Evolutionary conservation across 73 alveolate species (phyloP), one percentile per base, ranked within the genome.

Genomic region (Symbiodinium pilosum): DNA sequence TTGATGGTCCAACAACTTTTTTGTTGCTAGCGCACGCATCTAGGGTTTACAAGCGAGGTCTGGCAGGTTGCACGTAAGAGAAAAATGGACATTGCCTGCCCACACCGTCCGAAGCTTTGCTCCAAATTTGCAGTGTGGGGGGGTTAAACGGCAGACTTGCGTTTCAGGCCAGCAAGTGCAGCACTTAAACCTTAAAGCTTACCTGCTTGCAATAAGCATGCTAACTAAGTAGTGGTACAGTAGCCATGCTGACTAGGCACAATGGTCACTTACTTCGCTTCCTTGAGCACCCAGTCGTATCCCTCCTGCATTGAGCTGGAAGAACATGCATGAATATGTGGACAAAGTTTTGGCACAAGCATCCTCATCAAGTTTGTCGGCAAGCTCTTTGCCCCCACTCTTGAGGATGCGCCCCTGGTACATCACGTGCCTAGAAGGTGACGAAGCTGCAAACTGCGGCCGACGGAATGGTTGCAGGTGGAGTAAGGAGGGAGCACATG

Each of bases 331-430:
- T 1, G 39, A 26, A 64, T 64, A 28, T 64, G 39, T 1, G 38
- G 34, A 73, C 47, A n/a, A n/a, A 18, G 18, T 26, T n/a, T n/a
- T n/a, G n/a, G 34, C 47, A 71, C 47, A 20, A 34, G 12, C 84
- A 20, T 28, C 98, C 91, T 73, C 69, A 36, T 93, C 98, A 7
- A 93, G 92, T 93, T 93, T 93, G 85, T 93, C 84, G 14, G 98
- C 98, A 32, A 93, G 91, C 44, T 93, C 98, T 26, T 81, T 93
- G 92, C 98, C 98, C 32, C 98, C 98, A 77, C 98, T 93, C 68
- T 93, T 93, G 69, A 93, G 91, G 98, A 93, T 93, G 36, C 84
- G 81, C 51, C 98, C 98, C 93, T 93, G 91, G 42, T 93, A 93
- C 98, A 93, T 93, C 84, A 93, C 98, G 36, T 93, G 98, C 97